phyloP scores from a whole-genome alignment of 805 yeast genomes.

The Hanseniaspora thailandica region DNA sequence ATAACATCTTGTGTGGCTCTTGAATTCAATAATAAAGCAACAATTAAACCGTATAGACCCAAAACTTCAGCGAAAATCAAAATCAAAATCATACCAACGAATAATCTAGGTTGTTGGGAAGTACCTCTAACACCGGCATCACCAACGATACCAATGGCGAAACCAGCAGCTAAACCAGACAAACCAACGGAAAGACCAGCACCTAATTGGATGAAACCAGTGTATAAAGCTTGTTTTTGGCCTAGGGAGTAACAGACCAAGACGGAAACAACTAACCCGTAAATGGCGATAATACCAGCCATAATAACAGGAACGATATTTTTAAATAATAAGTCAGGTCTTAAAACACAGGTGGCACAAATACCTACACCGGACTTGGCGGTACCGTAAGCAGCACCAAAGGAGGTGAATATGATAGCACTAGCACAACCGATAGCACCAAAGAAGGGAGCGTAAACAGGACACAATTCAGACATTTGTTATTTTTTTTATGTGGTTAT shows the following conservation, averaged over 20 bases:
- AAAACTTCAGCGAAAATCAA: slow-evolving; percentile 97
- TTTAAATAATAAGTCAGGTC: slow-evolving; percentile 91
- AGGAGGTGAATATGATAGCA: slow-evolving; percentile 95
- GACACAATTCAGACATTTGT: slow-evolving; percentile 21
- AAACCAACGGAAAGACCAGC: slow-evolving; percentile 96
- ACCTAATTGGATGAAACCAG: slow-evolving; percentile 96
- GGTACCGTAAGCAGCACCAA: slow-evolving; percentile 98
- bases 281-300: slow-evolving; percentile 99
- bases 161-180: slow-evolving; percentile 96
- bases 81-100: slow-evolving; percentile 96
- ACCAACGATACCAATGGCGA: slow-evolving; percentile 98
- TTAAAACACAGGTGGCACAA: slow-evolving; percentile 92
- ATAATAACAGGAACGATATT: slow-evolving; percentile 93
- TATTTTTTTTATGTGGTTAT: not conserved
- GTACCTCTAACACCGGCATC: slow-evolving; percentile 99
- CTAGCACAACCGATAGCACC: slow-evolving; percentile 99
- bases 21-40: slow-evolving; percentile 92
- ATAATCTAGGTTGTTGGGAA: slow-evolving; percentile 95
- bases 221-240: slow-evolving; percentile 85
- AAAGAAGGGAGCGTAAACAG: slow-evolving; percentile 70
- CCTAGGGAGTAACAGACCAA: slow-evolving; percentile 79
- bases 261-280: slow-evolving; percentile 93
- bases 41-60: slow-evolving; percentile 97
- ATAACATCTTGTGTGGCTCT: slow-evolving; percentile 87
- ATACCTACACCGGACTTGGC: slow-evolving; percentile 99